Evolutionary conservation across 495 filamentous ascomycete species (phyloP).

Genomic region (Penicillium egyptiacum): DNA sequence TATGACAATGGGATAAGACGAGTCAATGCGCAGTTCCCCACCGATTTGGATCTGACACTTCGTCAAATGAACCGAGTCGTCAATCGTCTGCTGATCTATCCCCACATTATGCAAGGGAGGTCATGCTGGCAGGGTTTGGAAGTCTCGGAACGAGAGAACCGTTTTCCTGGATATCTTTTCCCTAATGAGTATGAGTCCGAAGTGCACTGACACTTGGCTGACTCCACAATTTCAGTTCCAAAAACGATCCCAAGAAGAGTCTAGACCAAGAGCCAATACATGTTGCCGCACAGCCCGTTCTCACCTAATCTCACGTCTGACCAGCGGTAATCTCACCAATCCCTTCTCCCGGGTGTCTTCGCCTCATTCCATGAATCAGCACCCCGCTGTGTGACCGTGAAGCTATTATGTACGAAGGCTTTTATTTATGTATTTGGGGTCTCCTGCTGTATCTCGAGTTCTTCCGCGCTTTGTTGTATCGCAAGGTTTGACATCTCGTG

Average conservation of each 20-base stretch:
- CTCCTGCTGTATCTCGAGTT: not conserved
- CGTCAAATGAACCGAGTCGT: slow-evolving; percentile 19
- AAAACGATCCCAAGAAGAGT: not conserved
- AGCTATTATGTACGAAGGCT: not conserved
- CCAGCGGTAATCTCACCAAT: slow-evolving; percentile 27
- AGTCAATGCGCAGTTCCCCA: slow-evolving; percentile 3
- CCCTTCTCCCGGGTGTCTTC: slow-evolving; percentile 3
- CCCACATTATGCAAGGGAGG: slow-evolving; percentile 13
- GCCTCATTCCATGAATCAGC: slow-evolving; percentile 6
- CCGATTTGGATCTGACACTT: slow-evolving; percentile 9
- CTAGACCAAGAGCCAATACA: not conserved
- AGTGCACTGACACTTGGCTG: not conserved
- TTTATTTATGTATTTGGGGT: not conserved
- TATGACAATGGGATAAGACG: slow-evolving; percentile 6
- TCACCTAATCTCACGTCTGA: slow-evolving; percentile 12
- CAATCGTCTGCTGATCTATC: slow-evolving; percentile 8
- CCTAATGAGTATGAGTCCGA: not conserved
- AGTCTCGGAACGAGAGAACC: not conserved
- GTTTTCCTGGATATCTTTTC: not conserved
- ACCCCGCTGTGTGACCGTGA: slow-evolving; percentile 1
- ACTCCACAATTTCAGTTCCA: not conserved
- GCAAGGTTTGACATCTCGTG: not conserved
- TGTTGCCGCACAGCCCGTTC: not conserved
- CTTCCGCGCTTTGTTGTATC: not conserved
- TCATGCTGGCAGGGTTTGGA: not conserved